phyloP scores from a whole-genome alignment of 768 basidiomycete species.

The Auricularia heimuer region DNA sequence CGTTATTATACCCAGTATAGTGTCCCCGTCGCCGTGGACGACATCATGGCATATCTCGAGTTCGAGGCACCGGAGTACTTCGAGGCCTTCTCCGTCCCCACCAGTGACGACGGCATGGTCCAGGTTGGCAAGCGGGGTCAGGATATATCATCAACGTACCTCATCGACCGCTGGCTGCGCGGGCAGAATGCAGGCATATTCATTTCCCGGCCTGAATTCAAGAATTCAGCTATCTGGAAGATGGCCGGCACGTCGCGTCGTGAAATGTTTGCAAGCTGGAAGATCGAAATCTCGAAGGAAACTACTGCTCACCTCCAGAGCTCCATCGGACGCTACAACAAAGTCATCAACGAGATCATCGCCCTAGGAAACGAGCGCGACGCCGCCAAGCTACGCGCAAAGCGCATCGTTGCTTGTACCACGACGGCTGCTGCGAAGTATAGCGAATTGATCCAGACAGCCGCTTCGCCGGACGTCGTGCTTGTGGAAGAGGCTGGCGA shows the following conservation, averaged over 20 bases:
- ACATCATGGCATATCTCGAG: conserved; percentile 39
- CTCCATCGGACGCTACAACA: conserved; percentile 30
- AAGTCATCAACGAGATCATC: conserved; percentile 24
- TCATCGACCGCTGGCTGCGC: conserved; percentile 37
- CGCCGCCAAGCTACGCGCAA: conserved; percentile 28
- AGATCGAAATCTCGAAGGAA: conserved; percentile 24
- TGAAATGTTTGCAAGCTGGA: conserved; percentile 25
- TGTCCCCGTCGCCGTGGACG: conserved; percentile 13
- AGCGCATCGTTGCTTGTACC: conserved; percentile 56
- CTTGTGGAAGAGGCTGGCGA: conserved; percentile 69
- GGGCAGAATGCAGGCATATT: conserved; percentile 39
- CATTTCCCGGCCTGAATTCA: conserved; percentile 12
- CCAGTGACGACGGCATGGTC: conserved; percentile 34
- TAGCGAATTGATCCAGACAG: conserved; percentile 32
- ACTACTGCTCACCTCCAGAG: conserved; percentile 25
- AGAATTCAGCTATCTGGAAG: conserved; percentile 26
- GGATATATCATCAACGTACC: conserved; percentile 27
- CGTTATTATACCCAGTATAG: conserved; percentile 22
- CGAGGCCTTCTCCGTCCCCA: conserved; percentile 23
- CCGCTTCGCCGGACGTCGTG: conserved; percentile 39
- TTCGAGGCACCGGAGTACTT: conserved; percentile 39
- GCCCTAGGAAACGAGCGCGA: conserved; percentile 28
- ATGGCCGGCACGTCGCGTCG: conserved; percentile 23
- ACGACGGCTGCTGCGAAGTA: conserved; percentile 64
- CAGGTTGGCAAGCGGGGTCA: conserved; percentile 32